A percentile compares a stretch with the other conserved stretches of the same genome.
Evolutionary conservation across 2,329 filamentous ascomycete genomes (phyloP).

Genomic region (Fonsecaea erecta): DNA sequence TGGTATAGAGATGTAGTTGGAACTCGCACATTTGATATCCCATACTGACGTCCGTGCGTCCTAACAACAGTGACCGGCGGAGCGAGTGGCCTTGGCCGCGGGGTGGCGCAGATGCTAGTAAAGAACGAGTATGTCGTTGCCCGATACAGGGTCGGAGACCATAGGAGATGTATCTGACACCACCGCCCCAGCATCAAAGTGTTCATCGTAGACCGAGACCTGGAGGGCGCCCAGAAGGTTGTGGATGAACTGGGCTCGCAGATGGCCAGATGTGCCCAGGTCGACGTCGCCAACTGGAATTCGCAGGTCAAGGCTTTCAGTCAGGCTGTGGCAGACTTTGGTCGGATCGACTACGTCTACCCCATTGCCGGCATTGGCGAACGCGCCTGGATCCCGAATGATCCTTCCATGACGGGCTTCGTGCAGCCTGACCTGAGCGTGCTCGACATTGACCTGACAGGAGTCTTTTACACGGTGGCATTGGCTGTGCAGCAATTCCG

Average conservation of each 20-base stretch:
- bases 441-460: constrained; percentile 49
- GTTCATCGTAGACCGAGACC: constrained; percentile 39
- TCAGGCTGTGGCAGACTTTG: constrained; percentile 41
- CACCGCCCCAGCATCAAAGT: constrained; percentile 37
- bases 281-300: constrained; percentile 34
- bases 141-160: background rate
- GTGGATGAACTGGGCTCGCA: constrained; percentile 32
- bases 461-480: constrained; percentile 49
- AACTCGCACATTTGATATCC: background rate
- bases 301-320: constrained; percentile 43
- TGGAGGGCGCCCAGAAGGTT: constrained; percentile 31
- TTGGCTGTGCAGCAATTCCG: constrained; percentile 52
- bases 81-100: constrained; percentile 40
- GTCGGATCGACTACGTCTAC: constrained; percentile 48
- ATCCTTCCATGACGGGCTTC: constrained; percentile 37
- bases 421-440: constrained; percentile 46
- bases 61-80: constrained; percentile 36
- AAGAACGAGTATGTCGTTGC: constrained; percentile 30
- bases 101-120: constrained; percentile 38
- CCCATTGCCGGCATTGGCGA: constrained; percentile 50
- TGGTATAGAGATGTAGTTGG: background rate
- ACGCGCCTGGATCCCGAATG: constrained; percentile 43
- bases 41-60: background rate
- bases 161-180: constrained; percentile 3
- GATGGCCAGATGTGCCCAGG: constrained; percentile 27